These are phyloP conservation scores for Melampsora americana DNA, from an alignment of 1,284 basidiomycete genomes.

Conservation along the genomic window DNA sequence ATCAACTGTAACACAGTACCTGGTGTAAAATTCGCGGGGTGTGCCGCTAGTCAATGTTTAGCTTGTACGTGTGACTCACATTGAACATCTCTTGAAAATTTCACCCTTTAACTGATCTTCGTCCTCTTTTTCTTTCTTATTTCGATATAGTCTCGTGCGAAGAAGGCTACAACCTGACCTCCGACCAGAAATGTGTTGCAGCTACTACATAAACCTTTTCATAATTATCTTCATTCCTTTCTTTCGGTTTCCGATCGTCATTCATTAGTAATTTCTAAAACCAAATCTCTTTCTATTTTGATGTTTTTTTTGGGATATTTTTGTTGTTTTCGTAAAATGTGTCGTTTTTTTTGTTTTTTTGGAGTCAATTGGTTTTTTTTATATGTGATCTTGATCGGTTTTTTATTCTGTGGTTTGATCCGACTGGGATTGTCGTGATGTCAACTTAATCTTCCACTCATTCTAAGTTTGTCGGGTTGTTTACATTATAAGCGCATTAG, in stretches of 20 bases:
- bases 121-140: background rate
- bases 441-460: too few relatives aligned
- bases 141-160: constrained; percentile 19
- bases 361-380: background rate
- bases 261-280: background rate
- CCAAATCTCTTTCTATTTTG: background rate
- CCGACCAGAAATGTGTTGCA: constrained; percentile 20
- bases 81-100: background rate
- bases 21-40: constrained; percentile 29
- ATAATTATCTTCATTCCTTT: background rate
- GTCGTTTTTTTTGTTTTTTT: background rate
- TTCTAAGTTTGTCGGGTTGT: too few relatives aligned
- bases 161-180: constrained; percentile 11
- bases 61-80: constrained; percentile 18
- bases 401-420: too few relatives aligned
- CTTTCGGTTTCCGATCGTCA: background rate
- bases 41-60: constrained; percentile 27
- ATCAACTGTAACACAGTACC: constrained; percentile 21
- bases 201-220: background rate
- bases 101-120: background rate
- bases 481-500: too few relatives aligned
- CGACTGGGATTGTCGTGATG: too few relatives aligned
- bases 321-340: background rate
- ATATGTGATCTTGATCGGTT: too few relatives aligned
- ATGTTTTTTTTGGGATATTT: constrained; percentile 1